A percentile compares a stretch with the other conserved stretches of the same genome.
Conservation (phyloP, 495 filamentous ascomycete species). For the Penicillium tannophilum region DNA sequence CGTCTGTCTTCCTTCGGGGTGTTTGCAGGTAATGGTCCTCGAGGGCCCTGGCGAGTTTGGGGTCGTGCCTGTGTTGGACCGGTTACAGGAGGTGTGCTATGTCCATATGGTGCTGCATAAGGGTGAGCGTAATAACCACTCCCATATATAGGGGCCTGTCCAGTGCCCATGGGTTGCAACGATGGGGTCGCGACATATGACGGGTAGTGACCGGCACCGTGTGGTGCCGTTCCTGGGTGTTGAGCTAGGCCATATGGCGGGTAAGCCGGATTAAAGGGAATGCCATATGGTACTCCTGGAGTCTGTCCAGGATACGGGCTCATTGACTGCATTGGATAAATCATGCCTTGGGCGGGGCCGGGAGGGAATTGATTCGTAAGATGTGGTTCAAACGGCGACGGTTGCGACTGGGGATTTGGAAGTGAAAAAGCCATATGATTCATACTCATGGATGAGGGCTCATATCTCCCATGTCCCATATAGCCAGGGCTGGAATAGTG, state of each 20-base stretch:
- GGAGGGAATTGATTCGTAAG: slow-evolving; percentile 37
- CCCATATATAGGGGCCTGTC: slow-evolving; percentile 31
- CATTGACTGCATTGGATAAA: slow-evolving; percentile 43
- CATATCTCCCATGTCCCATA: slow-evolving; percentile 29
- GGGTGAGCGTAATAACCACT: slow-evolving; percentile 32
- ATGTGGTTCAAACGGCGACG: slow-evolving; percentile 32
- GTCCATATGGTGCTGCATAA: slow-evolving; percentile 26
- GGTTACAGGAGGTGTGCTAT: slow-evolving; percentile 13
- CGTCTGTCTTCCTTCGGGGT: slow-evolving; percentile 28
- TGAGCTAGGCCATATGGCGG: slow-evolving; percentile 29
- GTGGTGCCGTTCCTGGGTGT: slow-evolving; percentile 26
- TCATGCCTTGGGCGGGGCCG: slow-evolving; percentile 28
- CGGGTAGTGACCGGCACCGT: slow-evolving; percentile 34
- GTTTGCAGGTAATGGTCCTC: neutral
- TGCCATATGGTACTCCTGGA: slow-evolving; percentile 29
- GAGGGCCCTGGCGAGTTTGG: slow-evolving; percentile 8
- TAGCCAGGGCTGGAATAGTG: slow-evolving; percentile 27
- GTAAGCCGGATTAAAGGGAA: slow-evolving; percentile 34
- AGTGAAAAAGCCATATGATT: slow-evolving; percentile 46
- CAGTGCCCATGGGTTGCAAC: slow-evolving; percentile 21
- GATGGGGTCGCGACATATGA: slow-evolving; percentile 24
- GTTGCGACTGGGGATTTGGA: slow-evolving; percentile 39
- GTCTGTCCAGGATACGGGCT: slow-evolving; percentile 39
- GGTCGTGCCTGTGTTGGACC: slow-evolving; percentile 11
- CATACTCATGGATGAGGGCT: slow-evolving; percentile 46